These are phyloP conservation scores for Triglochin maritima DNA, from an alignment of 106 monocot species.

Conservation along the genomic window DNA sequence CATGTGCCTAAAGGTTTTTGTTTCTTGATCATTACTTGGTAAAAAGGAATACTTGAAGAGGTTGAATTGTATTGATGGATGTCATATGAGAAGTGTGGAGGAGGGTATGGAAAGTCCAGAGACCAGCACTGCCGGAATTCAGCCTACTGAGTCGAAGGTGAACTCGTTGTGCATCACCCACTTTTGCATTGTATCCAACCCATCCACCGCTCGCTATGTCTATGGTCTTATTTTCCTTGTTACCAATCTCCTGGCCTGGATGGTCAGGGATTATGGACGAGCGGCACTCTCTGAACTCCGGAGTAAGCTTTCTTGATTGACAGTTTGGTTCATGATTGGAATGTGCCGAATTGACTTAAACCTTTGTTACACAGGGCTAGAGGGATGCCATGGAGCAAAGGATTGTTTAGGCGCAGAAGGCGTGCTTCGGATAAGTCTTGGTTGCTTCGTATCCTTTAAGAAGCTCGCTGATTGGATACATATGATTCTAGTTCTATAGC, in stretches of 20 bases:
- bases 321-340: too few species aligned
- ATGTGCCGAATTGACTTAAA: too few species aligned
- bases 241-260: constrained; percentile 79
- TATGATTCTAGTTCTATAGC: too few species aligned
- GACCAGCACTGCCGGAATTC: too few species aligned
- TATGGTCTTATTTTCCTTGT: constrained; percentile 68
- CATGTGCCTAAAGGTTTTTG: too few species aligned
- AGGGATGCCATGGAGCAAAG: constrained; percentile 58
- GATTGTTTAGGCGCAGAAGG: constrained; percentile 85
- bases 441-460: constrained; percentile 79
- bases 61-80: too few species aligned
- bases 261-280: constrained; percentile 65
- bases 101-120: too few species aligned
- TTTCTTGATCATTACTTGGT: too few species aligned
- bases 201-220: constrained; percentile 55
- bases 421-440: constrained; percentile 77
- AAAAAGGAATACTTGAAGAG: too few species aligned
- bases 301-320: constrained; percentile 29
- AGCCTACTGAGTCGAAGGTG: too few species aligned
- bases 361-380: constrained; percentile 51
- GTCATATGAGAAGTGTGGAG: too few species aligned
- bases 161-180: constrained; percentile 35
- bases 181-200: constrained; percentile 57
- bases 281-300: constrained; percentile 53
- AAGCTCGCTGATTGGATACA: too few species aligned